phyloP scores from a whole-genome alignment of 495 filamentous ascomycete species.

The Penicillium cinerascens region DNA sequence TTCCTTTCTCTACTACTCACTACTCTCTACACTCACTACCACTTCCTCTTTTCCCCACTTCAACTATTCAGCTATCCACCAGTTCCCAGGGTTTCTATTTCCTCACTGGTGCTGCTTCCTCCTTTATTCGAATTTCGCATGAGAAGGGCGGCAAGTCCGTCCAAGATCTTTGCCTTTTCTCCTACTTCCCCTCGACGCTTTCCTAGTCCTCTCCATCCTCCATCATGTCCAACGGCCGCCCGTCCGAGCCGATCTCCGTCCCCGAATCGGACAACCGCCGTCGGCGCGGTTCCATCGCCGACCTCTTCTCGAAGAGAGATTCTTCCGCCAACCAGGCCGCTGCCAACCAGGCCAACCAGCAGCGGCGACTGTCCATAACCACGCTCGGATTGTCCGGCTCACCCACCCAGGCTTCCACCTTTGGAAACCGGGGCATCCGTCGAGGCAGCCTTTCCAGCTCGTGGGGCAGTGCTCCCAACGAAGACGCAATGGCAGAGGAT shows the following conservation, averaged over 20 bases:
- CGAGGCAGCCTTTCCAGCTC: constrained; percentile 71
- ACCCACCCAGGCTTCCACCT: constrained; percentile 58
- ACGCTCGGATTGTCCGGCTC: constrained; percentile 82
- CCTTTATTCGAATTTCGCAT: constrained; percentile 10
- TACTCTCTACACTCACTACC: background rate
- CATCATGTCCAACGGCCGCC: constrained; percentile 49
- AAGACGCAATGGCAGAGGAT: constrained; percentile 87
- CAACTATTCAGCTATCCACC: background rate
- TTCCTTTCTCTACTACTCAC: background rate
- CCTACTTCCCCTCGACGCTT: background rate
- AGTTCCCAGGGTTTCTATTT: background rate
- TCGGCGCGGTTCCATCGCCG: constrained; percentile 49
- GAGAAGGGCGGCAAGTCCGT: constrained; percentile 34
- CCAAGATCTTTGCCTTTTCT: constrained; percentile 15
- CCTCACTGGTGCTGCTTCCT: background rate
- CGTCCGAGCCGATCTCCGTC: constrained; percentile 46
- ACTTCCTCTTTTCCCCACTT: background rate
- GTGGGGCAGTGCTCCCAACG: constrained; percentile 71
- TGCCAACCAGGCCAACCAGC: constrained; percentile 61
- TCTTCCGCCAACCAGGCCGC: constrained; percentile 37
- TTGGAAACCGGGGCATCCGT: constrained; percentile 48
- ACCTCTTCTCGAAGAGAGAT: constrained; percentile 40
- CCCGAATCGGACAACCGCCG: constrained; percentile 36
- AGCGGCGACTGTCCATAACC: constrained; percentile 83
- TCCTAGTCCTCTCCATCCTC: background rate